These are phyloP conservation scores for Exophiala spinifera DNA, from an alignment of 2,329 filamentous ascomycete genomes.

Conservation along the genomic window DNA sequence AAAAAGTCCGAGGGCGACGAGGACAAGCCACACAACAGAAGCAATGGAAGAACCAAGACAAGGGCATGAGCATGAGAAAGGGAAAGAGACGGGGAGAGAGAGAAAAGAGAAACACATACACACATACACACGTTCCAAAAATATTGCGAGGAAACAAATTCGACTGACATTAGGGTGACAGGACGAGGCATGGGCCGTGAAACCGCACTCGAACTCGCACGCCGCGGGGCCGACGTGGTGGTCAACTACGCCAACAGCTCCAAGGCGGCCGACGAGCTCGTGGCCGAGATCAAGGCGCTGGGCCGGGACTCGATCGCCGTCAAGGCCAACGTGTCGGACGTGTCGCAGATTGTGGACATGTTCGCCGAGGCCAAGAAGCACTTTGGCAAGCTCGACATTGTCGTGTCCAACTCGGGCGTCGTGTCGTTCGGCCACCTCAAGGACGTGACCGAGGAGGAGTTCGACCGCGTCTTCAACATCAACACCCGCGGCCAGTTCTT, in stretches of 20 bases:
- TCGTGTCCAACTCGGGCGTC: conserved; percentile 55
- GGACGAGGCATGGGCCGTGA: conserved; percentile 43
- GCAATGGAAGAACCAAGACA: too few species aligned
- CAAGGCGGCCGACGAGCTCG: conserved; percentile 63
- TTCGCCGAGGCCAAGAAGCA: conserved; percentile 61
- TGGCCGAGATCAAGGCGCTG: conserved; percentile 62
- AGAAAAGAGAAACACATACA: too few species aligned
- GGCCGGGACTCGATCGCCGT: conserved; percentile 63
- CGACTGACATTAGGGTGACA: conserved; percentile 23
- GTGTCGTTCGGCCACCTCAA: conserved; percentile 67
- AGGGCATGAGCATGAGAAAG: too few species aligned
- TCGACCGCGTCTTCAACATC: conserved; percentile 66
- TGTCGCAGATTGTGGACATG: conserved; percentile 60
- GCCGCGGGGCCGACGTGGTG: conserved; percentile 39
- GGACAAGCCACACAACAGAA: neutral
- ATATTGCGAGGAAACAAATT: too few species aligned
- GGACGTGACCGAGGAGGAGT: conserved; percentile 68
- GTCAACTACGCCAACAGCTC: conserved; percentile 56
- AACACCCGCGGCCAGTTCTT: conserved; percentile 73
- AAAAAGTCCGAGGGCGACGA: neutral
- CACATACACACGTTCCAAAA: too few species aligned
- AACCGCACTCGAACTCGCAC: conserved; percentile 42
- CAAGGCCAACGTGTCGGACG: conserved; percentile 66
- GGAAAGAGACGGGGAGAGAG: too few species aligned
- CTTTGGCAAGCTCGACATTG: conserved; percentile 67